These are phyloP conservation scores for Xylariaceae sp. DNA, from an alignment of 2,329 filamentous ascomycete species.

Conservation along the genomic window DNA sequence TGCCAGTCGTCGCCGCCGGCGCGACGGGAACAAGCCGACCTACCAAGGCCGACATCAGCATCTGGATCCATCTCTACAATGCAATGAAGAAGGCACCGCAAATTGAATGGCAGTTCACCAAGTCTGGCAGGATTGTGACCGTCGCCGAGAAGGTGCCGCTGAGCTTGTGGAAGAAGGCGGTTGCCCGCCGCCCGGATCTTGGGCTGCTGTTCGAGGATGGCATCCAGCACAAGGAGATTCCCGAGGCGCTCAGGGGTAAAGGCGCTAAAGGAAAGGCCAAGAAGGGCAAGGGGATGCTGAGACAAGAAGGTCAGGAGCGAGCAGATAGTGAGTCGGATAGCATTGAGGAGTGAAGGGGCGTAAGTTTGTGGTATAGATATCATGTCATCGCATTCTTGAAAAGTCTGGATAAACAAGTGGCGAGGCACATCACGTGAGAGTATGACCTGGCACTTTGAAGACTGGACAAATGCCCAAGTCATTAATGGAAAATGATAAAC, in stretches of 20 bases:
- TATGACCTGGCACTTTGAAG: too few relatives aligned
- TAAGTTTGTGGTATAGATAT: conserved; percentile 8
- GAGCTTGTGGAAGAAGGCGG: conserved; percentile 38
- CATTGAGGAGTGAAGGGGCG: conserved; percentile 22
- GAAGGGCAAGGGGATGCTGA: conserved; percentile 35
- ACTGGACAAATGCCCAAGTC: too few relatives aligned
- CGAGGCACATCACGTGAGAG: conserved; percentile 3
- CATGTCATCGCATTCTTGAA: not conserved
- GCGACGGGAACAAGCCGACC: conserved; percentile 29
- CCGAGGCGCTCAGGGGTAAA: conserved; percentile 37
- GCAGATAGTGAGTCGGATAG: conserved; percentile 31
- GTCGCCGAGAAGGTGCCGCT: conserved; percentile 31
- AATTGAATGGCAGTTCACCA: conserved; percentile 36
- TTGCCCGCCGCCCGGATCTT: conserved; percentile 38
- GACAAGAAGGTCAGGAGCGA: conserved; percentile 26
- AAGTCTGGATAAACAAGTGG: not conserved
- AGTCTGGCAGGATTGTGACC: conserved; percentile 35
- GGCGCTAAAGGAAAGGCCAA: conserved; percentile 38
- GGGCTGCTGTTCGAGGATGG: conserved; percentile 40
- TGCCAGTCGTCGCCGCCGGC: conserved; percentile 29
- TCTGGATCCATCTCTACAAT: conserved; percentile 37
- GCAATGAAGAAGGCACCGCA: conserved; percentile 31
- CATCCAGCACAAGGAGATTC: conserved; percentile 39
- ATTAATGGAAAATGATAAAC: too few relatives aligned
- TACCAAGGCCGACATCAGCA: conserved; percentile 37